These are phyloP conservation scores for Paecilomyces formosus DNA, from an alignment of 2,329 filamentous ascomycete genomes.

Conservation along the genomic window DNA sequence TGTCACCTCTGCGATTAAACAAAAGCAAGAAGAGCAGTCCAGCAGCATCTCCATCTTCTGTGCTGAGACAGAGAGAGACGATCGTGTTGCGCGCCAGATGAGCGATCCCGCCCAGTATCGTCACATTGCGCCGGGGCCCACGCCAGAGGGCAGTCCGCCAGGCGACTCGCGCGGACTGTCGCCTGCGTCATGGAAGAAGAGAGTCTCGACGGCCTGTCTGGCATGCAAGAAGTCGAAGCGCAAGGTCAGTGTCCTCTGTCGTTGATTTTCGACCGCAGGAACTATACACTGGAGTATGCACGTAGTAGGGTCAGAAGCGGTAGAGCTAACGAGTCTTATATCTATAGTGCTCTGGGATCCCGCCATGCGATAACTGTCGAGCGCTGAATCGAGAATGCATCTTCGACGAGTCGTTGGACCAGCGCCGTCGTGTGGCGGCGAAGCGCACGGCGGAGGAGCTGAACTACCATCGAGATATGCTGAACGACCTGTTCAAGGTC, in stretches of 20 bases:
- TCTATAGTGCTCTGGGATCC: conserved; percentile 27
- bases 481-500: conserved; percentile 28
- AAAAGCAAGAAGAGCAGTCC: not conserved
- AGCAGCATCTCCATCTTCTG: not conserved
- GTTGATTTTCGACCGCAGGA: not conserved
- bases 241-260: conserved; percentile 19
- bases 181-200: conserved; percentile 21
- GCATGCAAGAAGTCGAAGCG: conserved; percentile 35
- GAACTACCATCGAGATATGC: conserved; percentile 30
- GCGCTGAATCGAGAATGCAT: conserved; percentile 34
- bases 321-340: not conserved
- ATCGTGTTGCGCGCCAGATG: conserved; percentile 7
- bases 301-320: not conserved
- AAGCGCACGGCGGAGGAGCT: conserved; percentile 35
- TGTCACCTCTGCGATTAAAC: not conserved
- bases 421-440: conserved; percentile 34
- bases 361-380: conserved; percentile 33
- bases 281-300: not conserved
- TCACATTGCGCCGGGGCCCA: conserved; percentile 17
- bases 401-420: conserved; percentile 55
- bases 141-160: conserved; percentile 7
- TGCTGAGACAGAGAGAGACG: not conserved
- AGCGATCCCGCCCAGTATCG: conserved; percentile 14
- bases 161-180: conserved; percentile 5
- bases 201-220: conserved; percentile 32